Evolutionary conservation across 306 rosid genomes (phyloP).

Genomic region (Ormosia semicastrata): DNA sequence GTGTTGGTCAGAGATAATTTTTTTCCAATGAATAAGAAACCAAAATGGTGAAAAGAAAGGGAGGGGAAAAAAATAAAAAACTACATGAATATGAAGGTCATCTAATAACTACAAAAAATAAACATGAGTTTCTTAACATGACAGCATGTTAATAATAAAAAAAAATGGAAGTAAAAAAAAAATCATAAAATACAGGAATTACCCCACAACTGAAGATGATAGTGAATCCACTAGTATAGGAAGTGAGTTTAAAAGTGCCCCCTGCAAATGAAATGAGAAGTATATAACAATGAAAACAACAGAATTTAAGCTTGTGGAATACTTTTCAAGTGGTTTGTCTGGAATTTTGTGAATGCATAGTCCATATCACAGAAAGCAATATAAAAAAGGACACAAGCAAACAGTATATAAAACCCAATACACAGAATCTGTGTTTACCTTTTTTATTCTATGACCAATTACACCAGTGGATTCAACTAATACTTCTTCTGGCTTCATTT

Average conservation of each 20-base stretch:
- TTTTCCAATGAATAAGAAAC: conserved; percentile 1
- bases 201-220: conserved; percentile 71
- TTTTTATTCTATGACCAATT: conserved; percentile 87
- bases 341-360: not conserved
- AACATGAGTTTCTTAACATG: conserved; percentile 2
- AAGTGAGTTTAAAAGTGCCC: conserved; percentile 71
- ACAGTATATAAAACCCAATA: not conserved
- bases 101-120: not conserved
- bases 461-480: conserved; percentile 92
- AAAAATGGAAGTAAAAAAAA: not conserved
- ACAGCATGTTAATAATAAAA: not conserved
- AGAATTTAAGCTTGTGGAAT: not conserved
- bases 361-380: conserved; percentile 6
- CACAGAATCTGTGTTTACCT: conserved; percentile 44
- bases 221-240: conserved; percentile 66
- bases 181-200: conserved; percentile 21
- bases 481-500: conserved; percentile 67
- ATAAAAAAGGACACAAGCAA: conserved; percentile 12
- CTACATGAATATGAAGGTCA: not conserved
- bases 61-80: not conserved
- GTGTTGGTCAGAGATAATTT: not conserved
- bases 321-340: conserved; percentile 20
- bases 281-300: not conserved
- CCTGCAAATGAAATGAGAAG: conserved; percentile 55
- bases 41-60: not conserved